These are phyloP conservation scores for Geum urbanum DNA, from an alignment of 306 rosid species.

Conservation along the genomic window DNA sequence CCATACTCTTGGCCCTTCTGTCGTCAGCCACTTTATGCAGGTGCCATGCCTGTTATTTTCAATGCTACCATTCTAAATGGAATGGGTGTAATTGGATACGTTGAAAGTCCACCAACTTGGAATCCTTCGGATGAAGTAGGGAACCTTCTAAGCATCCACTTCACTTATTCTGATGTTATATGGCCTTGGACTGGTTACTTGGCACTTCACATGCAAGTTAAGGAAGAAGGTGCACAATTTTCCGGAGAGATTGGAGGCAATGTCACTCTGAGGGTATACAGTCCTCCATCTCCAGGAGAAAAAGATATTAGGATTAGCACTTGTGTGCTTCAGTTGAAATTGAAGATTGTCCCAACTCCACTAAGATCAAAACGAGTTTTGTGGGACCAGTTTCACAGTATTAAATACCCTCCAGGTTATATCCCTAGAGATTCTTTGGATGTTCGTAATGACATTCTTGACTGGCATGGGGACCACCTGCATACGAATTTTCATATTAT, in stretches of 20 bases:
- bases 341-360: conserved; percentile 85
- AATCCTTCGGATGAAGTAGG: conserved; percentile 86
- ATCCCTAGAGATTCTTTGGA: conserved; percentile 97
- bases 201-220: conserved; percentile 94
- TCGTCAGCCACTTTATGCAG: conserved; percentile 94
- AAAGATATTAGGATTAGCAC: conserved; percentile 44
- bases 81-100: conserved; percentile 88
- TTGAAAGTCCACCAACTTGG: conserved; percentile 83
- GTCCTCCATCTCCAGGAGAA: conserved; percentile 84
- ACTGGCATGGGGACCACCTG: conserved; percentile 99
- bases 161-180: conserved; percentile 72
- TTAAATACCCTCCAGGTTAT: conserved; percentile 96
- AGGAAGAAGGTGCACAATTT: conserved; percentile 83
- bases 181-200: conserved; percentile 99
- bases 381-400: conserved; percentile 98
- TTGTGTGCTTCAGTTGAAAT: conserved; percentile 83
- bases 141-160: conserved; percentile 85
- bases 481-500: conserved; percentile 94
- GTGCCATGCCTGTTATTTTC: conserved; percentile 96
- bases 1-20: conserved; percentile 98
- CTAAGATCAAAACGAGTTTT: conserved; percentile 73
- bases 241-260: conserved; percentile 92
- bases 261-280: conserved; percentile 71
- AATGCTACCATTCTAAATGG: conserved; percentile 95
- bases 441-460: conserved; percentile 96